Base-by-base conservation (phyloP, 1,284 basidiomycete genomes). In the Thelephora terrestris region DNA sequence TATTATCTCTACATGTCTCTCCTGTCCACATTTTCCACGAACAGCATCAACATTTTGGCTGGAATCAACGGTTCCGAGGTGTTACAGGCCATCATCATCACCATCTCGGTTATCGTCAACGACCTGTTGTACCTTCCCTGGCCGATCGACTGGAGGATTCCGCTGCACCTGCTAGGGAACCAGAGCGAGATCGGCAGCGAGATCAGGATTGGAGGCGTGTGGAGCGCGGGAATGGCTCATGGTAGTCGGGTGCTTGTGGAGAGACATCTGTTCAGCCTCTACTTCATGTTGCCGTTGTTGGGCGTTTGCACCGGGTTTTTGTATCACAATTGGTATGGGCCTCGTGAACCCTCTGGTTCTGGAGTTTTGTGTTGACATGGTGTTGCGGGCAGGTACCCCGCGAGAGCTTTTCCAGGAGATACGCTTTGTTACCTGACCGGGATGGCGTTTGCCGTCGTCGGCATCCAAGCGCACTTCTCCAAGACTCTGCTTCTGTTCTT, bases 11-110 rank as follows among this genome's bases (percentile, higher is more conserved):
- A 98, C 71, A 97, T 99, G 85, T 81, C 91, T 5, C 70, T 98
- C 32, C 74, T 99, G 7, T 97, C 94, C 14, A 99, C 92, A 0
- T 99, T 99, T 64, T 85, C 91, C 51, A 98, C 94, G 12, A 99
- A 99, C 68, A 89, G 88, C 64, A 97, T 99, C 76, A 99, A 99
- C 66, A 99, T 99, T 57, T 80, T 99, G 7, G 96, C 95, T 3
- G 96, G 96, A 5, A 90, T 98, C 58, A 99, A 99, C 62, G 96
- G 95, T 10, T 85, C 96, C 1, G 96, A 99, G 71, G 89, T 86
- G 50, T 81, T 84, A 47, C 96, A 99, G 68, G 91, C 94, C 0
- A 69, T 98, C 29, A 79, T 99, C 52, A 99, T 99, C 54, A 88
- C 90, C 2, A 53, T 91, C 16, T 95, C 91, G 0, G 85, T 99